Conservation (phyloP, 257 asterid genomes). For the Solanum gracilifrons region DNA sequence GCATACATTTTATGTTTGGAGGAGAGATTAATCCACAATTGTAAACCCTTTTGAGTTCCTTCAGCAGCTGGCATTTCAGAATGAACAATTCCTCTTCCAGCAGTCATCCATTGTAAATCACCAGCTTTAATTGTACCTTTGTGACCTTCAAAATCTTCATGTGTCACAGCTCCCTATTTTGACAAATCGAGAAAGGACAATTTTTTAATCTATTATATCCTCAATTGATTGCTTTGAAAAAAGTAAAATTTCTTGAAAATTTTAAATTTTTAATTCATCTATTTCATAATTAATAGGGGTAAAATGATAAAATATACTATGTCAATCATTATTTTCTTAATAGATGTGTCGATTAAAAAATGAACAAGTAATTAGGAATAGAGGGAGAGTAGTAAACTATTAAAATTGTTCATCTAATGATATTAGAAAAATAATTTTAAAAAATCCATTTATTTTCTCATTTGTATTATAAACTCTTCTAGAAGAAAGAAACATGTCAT, state of each 20-base stretch:
- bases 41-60: constrained; percentile 78
- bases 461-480: background rate
- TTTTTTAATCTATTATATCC: too few relatives aligned
- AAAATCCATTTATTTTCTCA: background rate
- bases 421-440: background rate
- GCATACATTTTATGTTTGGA: constrained; percentile 63
- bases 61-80: constrained; percentile 80
- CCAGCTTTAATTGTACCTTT: constrained; percentile 74
- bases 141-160: constrained; percentile 87
- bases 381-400: too few relatives aligned
- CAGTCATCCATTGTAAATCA: constrained; percentile 95
- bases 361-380: background rate
- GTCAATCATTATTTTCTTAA: too few relatives aligned
- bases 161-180: constrained; percentile 56
- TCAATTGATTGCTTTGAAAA: too few relatives aligned
- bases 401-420: background rate
- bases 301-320: fast-evolving
- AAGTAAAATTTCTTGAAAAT: too few relatives aligned
- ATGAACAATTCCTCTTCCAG: constrained; percentile 93
- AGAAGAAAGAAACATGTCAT: background rate
- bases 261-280: too few relatives aligned
- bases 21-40: constrained; percentile 82
- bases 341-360: too few relatives aligned
- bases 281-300: too few relatives aligned
- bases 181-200: too few relatives aligned